Percentiles rank a stretch among this genome's conserved stretches.
Conservation (phyloP, 768 basidiomycete genomes). For the Hirschioporus abietinus region DNA sequence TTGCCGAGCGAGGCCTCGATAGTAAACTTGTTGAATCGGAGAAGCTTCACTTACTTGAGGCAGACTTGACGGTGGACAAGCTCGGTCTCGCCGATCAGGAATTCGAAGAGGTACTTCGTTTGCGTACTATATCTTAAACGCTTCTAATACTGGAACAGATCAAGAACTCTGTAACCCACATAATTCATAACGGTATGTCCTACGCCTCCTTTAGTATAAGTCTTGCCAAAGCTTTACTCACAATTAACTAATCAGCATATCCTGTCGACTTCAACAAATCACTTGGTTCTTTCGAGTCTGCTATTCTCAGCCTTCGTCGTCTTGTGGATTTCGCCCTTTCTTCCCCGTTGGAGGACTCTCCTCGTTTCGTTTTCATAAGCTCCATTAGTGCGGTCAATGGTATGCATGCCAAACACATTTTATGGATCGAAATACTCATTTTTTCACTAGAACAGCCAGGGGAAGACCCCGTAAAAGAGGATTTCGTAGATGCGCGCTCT, state of each 20-base stretch:
- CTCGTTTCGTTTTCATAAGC: conserved; percentile 12
- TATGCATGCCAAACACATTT: conserved; percentile 4
- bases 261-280: conserved; percentile 33
- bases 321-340: conserved; percentile 29
- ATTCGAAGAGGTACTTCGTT: conserved; percentile 22
- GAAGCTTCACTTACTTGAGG: conserved; percentile 30
- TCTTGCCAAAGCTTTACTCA: neutral
- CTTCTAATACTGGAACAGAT: conserved; percentile 20
- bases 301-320: conserved; percentile 24
- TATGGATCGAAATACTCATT: conserved; percentile 1
- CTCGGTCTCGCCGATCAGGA: conserved; percentile 24
- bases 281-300: conserved; percentile 26
- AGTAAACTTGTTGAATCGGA: conserved; percentile 20
- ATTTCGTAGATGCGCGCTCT: conserved; percentile 18
- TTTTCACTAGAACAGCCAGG: neutral
- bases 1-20: conserved; percentile 28
- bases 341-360: conserved; percentile 10
- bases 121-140: neutral
- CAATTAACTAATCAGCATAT: conserved; percentile 27
- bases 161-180: conserved; percentile 25
- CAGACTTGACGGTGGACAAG: conserved; percentile 16
- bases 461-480: conserved; percentile 22
- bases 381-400: conserved; percentile 7
- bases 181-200: conserved; percentile 33
- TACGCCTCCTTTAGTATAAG: neutral